Evolutionary conservation across 2,329 filamentous ascomycete genomes (phyloP), one percentile per base, ranked within the genome.

Genomic region (Xylaria sp.): DNA sequence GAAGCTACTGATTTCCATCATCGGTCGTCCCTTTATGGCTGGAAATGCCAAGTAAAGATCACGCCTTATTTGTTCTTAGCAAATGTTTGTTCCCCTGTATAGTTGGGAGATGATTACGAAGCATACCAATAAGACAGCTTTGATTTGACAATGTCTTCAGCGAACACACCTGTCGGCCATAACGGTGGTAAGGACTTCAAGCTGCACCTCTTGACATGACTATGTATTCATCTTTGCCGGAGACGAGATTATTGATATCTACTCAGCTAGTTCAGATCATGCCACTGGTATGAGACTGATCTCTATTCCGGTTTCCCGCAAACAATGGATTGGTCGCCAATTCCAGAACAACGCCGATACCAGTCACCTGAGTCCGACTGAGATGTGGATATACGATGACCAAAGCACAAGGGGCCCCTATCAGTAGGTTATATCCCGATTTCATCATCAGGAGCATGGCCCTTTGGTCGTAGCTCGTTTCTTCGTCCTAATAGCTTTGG

Each of bases 311-410:
- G 62, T 72, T 13, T 58, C 71, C 26, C 68, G 68, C 10, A 57
- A 66, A 31, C 59, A 61, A 40, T 68, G 68, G 71, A 64, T 64
- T 28, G 40, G 62, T 20, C 42, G n/a, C 9, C 48, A 53, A 17
- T 13, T n/a, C 4, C 53, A 59, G 23, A 36, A n/a, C 26, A 49
- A 51, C 31, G 44, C 6, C 20, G 48, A 42, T 23, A 28, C 44
- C 17, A 31, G 53, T 15, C 46, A 62, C n/a, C n/a, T 53, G 11
- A 62, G 26, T 26, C 56, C 10, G 42, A 59, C 58, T 57, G 63
- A 66, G 26, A 53, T 44, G 28, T 66, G 66, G 66, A 31, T 68
- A 48, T 66, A 66, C 28, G 57, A n/a, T 17, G 46, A 68, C 46
- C 62, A 68, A 44, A 42, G 33, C 33, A 58, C 49, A 38, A 48